Evolutionary conservation across 257 asterid species (phyloP).

Genomic region (Plantago major): DNA sequence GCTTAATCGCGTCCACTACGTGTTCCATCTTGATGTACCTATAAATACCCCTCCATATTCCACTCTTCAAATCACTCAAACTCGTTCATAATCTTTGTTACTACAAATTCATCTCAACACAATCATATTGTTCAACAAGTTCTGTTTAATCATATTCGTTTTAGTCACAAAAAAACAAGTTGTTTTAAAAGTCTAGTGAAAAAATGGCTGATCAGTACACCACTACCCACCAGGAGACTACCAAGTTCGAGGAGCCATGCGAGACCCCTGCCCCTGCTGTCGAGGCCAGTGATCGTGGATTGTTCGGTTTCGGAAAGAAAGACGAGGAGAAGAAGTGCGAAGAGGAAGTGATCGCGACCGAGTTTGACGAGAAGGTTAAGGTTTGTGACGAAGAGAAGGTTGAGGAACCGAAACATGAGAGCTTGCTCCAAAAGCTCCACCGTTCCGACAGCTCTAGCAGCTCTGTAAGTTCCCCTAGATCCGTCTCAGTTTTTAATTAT

Average conservation of each 20-base stretch:
- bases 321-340: slow-evolving; percentile 44
- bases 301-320: slow-evolving; percentile 49
- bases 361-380: slow-evolving; percentile 54
- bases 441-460: slow-evolving; percentile 64
- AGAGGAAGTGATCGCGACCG: slow-evolving; percentile 36
- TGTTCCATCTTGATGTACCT: slow-evolving; percentile 29
- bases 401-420: slow-evolving; percentile 47
- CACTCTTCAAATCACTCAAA: not conserved
- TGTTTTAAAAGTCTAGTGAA: not conserved
- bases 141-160: no score
- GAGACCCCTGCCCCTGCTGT: slow-evolving; percentile 13
- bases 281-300: slow-evolving; percentile 53
- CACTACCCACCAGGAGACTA: slow-evolving; percentile 15
- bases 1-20: slow-evolving; percentile 44
- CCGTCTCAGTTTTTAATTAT: not conserved
- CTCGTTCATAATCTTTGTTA: not conserved
- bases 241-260: slow-evolving; percentile 8
- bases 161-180: not conserved
- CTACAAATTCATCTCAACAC: not conserved
- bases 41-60: slow-evolving; percentile 26
- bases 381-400: slow-evolving; percentile 36
- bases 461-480: slow-evolving; percentile 48
- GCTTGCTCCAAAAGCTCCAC: slow-evolving; percentile 45
- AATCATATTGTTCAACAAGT: not conserved
- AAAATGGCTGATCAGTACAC: slow-evolving; percentile 51